Percentiles rank a stretch among this genome's conserved stretches.
phyloP scores from a whole-genome alignment of 352 stramenopile genomes.

The Globisporangium polare region DNA sequence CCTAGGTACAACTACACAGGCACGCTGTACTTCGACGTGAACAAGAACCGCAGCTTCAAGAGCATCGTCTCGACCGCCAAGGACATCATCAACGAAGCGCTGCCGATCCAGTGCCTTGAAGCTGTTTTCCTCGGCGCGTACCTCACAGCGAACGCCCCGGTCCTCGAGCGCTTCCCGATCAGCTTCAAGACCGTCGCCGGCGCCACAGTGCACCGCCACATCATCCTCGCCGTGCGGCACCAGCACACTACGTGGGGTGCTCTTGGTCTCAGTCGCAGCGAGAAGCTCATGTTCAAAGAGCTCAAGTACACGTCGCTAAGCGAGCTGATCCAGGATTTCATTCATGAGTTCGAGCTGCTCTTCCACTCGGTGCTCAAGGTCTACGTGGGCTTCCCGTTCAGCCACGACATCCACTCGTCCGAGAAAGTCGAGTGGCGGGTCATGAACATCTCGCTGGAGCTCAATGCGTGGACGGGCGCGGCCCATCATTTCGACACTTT shows the following conservation, averaged over 20 bases:
- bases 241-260: conserved; percentile 80
- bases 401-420: conserved; percentile 82
- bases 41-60: conserved; percentile 88
- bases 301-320: conserved; percentile 76
- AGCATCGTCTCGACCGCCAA: conserved; percentile 83
- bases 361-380: conserved; percentile 72
- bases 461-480: conserved; percentile 41
- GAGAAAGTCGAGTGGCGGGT: conserved; percentile 86
- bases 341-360: conserved; percentile 51
- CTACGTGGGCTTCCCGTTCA: conserved; percentile 83
- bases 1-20: conserved; percentile 86
- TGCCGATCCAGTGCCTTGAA: conserved; percentile 89
- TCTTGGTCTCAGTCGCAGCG: conserved; percentile 76
- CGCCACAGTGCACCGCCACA: conserved; percentile 66
- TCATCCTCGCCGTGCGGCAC: conserved; percentile 70
- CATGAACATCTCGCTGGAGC: conserved; percentile 57
- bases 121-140: conserved; percentile 83
- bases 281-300: conserved; percentile 86
- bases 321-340: conserved; percentile 70
- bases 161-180: conserved; percentile 79
- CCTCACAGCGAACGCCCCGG: conserved; percentile 58
- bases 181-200: conserved; percentile 82
- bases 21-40: conserved; percentile 81
- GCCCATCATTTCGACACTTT: conserved; percentile 66
- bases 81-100: conserved; percentile 76